phyloP scores from a whole-genome alignment of 768 basidiomycete genomes.

The Omphalotus guepiniiformis region DNA sequence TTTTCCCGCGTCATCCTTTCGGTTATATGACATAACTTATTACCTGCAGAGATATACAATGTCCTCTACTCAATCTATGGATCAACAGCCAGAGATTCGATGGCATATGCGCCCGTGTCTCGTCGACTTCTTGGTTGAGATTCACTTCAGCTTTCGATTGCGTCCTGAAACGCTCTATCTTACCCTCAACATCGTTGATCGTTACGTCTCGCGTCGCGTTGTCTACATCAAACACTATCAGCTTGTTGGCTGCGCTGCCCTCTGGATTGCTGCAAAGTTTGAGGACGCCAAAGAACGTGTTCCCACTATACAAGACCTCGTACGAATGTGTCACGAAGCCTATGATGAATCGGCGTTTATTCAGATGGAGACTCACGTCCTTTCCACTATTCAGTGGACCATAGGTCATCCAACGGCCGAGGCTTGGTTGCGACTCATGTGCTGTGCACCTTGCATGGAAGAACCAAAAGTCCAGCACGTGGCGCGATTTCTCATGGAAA shows the following conservation, averaged over 20 bases:
- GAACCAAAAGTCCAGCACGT: slow-evolving; percentile 91
- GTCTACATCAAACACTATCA: slow-evolving; percentile 99
- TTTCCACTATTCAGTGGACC: slow-evolving; percentile 94
- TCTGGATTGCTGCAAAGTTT: slow-evolving; percentile 99
- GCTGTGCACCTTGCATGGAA: slow-evolving; percentile 70
- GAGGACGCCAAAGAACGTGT: slow-evolving; percentile 99
- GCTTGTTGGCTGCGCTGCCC: slow-evolving; percentile 94
- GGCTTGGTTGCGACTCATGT: slow-evolving; percentile 88
- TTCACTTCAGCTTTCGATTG: slow-evolving; percentile 95
- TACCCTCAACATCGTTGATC: slow-evolving; percentile 97
- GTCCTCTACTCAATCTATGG: slow-evolving; percentile 94
- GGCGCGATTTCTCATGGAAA: slow-evolving; percentile 98
- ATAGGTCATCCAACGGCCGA: slow-evolving; percentile 97
- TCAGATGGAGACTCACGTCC: slow-evolving; percentile 98
- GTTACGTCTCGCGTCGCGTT: slow-evolving; percentile 96
- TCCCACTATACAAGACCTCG: slow-evolving; percentile 90
- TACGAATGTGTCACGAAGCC: slow-evolving; percentile 91
- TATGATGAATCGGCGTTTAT: slow-evolving; percentile 97
- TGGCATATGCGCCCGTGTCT: slow-evolving; percentile 99
- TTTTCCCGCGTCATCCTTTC: slow-evolving; percentile 1
- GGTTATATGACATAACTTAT: slow-evolving; percentile 11
- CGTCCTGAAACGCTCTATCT: slow-evolving; percentile 98
- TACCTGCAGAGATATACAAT: slow-evolving; percentile 67
- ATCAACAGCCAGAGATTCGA: slow-evolving; percentile 96
- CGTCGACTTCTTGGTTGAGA: slow-evolving; percentile 97